Base-by-base conservation (phyloP, 352 stramenopile species). In the Pythium diclinum region DNA sequence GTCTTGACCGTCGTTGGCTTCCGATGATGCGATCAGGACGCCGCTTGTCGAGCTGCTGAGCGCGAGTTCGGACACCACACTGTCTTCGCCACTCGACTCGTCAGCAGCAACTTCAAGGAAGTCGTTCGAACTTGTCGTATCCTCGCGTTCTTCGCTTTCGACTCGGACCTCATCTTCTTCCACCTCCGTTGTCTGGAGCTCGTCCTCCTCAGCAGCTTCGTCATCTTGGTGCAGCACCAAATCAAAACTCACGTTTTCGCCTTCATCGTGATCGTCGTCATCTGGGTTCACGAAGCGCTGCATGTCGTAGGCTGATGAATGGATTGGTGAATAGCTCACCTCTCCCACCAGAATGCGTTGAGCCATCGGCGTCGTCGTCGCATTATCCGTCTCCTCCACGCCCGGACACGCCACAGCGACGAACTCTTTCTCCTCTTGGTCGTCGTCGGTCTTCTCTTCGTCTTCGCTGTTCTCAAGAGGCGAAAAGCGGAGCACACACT, bases 311-410 rank as follows among this genome's bases (percentile, higher is more conserved):
- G 23, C 11, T 13, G 47, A 33, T 13, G 47, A 21, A 23, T 54
- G 47, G 47, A 54, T 54, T 3, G 47, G 47, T 17, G 47, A 54
- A 36, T 36, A 54, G 25, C 25, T 54, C 47, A 54, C 25, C 36
- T 54, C 47, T n/a, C 47, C 47, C 9, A 54, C 25, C 3, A 23
- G 47, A 8, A 36, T 25, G 21, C 25, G 25, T n/a, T 16, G 25
- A 54, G 14, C 13, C 13, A 11, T 19, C 13, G 25, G 47, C 25
- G 6, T 17, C 14, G 1, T 13, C 23, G 6, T 36, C 47, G 23
- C 9, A 3, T 6, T 19, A 17, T 10, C 42, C 16, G 16, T 10
- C 6, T 49, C 23, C 42, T 23, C 14, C 6, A 10, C 17, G 21
- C 16, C 21, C 23, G 10, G 11, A 54, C 47, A 13, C 13, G 46